Percentiles rank a stretch among this genome's conserved stretches.
Conservation (phyloP, 1,139 yeast genomes). For the Debaryomycetaceae sp. region DNA sequence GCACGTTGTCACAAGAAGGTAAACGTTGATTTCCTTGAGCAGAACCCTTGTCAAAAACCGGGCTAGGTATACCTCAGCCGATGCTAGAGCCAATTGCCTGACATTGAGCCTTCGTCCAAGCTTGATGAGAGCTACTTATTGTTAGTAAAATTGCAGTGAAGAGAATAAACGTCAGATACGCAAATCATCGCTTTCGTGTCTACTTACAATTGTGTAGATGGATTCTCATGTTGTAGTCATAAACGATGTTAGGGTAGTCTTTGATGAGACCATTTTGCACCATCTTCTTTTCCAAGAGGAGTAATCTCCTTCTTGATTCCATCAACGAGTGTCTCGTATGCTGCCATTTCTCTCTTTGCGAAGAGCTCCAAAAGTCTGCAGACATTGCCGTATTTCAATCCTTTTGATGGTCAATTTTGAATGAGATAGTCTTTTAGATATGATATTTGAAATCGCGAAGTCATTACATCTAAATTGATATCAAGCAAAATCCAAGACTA, state of each 20-base stretch:
- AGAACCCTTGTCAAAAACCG: constrained; percentile 73
- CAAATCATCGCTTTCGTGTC: background rate
- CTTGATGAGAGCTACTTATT: constrained; percentile 48
- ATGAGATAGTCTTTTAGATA: background rate
- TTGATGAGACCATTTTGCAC: constrained; percentile 45
- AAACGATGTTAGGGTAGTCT: constrained; percentile 43
- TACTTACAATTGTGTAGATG: constrained; percentile 53
- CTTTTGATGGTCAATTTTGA: background rate
- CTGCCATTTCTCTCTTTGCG: constrained; percentile 45
- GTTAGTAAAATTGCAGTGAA: constrained; percentile 10
- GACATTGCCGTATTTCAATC: constrained; percentile 26
- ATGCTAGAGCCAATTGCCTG: constrained; percentile 80
- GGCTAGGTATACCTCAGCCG: constrained; percentile 80
- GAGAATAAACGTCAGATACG: background rate
- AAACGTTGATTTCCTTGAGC: constrained; percentile 76
- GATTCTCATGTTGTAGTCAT: constrained; percentile 63
- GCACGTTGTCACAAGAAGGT: constrained; percentile 78
- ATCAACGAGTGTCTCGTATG: constrained; percentile 36
- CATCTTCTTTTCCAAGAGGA: constrained; percentile 43
- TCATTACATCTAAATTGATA: no score
- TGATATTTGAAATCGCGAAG: background rate
- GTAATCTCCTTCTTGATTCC: constrained; percentile 37
- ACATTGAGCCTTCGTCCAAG: constrained; percentile 75
- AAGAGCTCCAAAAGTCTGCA: constrained; percentile 47
- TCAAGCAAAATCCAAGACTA: no score